These are phyloP conservation scores for Leonotis leonurus DNA, from an alignment of 257 asterid species.

Conservation along the genomic window DNA sequence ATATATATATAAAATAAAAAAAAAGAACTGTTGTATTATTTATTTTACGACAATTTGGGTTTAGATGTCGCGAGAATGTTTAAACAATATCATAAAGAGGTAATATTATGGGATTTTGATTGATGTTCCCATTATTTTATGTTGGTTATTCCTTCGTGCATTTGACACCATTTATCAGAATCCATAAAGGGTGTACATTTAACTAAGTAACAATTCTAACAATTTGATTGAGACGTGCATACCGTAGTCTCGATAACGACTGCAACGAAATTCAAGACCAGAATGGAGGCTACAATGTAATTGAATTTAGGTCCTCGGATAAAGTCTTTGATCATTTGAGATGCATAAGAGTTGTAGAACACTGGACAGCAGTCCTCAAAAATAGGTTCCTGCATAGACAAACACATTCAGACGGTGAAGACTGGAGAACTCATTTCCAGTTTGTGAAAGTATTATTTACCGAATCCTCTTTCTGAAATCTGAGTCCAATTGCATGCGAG, in stretches of 20 bases:
- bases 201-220: slow-evolving; percentile 1
- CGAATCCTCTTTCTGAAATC: slow-evolving; percentile 89
- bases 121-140: not conserved
- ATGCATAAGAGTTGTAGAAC: slow-evolving; percentile 62
- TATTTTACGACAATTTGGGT: not conserved
- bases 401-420: slow-evolving; percentile 21
- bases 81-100: not conserved
- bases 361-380: slow-evolving; percentile 57
- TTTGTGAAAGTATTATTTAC: slow-evolving; percentile 41
- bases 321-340: slow-evolving; percentile 61
- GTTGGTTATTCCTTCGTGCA: not conserved
- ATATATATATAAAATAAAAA: no score
- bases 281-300: slow-evolving; percentile 55
- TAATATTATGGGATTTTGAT: not conserved
- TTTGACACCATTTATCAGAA: not conserved
- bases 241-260: slow-evolving; percentile 92
- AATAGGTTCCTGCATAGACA: slow-evolving; percentile 55
- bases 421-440: slow-evolving; percentile 1
- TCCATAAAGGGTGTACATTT: not conserved
- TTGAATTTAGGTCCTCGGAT: slow-evolving; percentile 61
- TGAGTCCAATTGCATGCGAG: slow-evolving; percentile 78
- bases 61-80: not conserved
- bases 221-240: slow-evolving; percentile 19
- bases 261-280: slow-evolving; percentile 70
- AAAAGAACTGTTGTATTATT: not conserved